Conservation (phyloP, 164 flowering plant genomes). For the Brasenia schreberi region DNA sequence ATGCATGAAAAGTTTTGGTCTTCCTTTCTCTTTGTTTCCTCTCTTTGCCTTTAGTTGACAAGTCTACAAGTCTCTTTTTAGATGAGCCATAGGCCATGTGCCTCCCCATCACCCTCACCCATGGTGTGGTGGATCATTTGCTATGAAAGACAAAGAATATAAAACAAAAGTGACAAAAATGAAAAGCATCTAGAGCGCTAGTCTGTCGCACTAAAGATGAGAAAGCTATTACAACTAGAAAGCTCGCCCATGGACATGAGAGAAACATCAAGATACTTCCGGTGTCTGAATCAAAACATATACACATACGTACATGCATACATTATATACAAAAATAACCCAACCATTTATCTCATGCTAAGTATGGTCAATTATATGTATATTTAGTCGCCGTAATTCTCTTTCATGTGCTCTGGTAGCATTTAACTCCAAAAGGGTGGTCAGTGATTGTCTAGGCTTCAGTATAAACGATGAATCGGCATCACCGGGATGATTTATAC, state of each 20-base stretch:
- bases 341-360: too few relatives aligned
- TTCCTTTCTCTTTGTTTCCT: slow-evolving; percentile 10
- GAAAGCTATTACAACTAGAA: slow-evolving; percentile 8
- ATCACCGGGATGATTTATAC: too few relatives aligned
- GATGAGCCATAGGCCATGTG: slow-evolving; percentile 34
- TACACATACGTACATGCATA: too few relatives aligned
- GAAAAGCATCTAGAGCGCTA: slow-evolving; percentile 10
- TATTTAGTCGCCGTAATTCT: too few relatives aligned
- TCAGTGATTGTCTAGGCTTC: too few relatives aligned
- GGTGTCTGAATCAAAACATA: neutral
- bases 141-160: slow-evolving; percentile 35
- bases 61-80: slow-evolving; percentile 15
- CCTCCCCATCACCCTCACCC: slow-evolving; percentile 26
- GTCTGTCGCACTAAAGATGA: slow-evolving; percentile 11
- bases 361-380: too few relatives aligned
- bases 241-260: neutral
- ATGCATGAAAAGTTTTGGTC: slow-evolving; percentile 5
- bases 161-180: slow-evolving; percentile 11
- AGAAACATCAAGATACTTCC: neutral
- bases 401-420: too few relatives aligned
- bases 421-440: too few relatives aligned
- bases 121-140: slow-evolving; percentile 21
- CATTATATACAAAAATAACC: too few relatives aligned
- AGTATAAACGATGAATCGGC: too few relatives aligned
- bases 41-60: slow-evolving; percentile 19